These are phyloP conservation scores for Fusarium guadeloupense DNA, from an alignment of 2,329 filamentous ascomycete species.

Conservation along the genomic window DNA sequence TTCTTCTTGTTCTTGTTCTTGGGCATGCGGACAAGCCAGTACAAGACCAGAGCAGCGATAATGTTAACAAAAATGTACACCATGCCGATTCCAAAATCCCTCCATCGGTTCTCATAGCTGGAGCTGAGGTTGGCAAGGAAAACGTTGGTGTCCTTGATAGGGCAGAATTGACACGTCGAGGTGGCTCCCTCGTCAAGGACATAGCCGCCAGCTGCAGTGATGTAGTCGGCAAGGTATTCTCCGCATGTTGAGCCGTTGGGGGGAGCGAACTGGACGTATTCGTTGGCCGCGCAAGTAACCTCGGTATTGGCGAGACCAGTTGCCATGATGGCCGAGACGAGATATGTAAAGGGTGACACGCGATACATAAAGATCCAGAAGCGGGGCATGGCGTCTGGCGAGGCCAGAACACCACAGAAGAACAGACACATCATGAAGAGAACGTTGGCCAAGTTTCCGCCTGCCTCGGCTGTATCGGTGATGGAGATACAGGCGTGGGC, in stretches of 20 bases:
- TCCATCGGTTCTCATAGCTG: constrained; percentile 62
- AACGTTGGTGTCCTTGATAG: constrained; percentile 51
- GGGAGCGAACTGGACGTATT: constrained; percentile 72
- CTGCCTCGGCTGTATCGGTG: constrained; percentile 71
- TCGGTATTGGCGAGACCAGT: constrained; percentile 42
- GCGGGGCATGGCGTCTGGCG: constrained; percentile 65
- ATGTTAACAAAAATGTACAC: constrained; percentile 64
- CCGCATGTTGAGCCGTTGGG: constrained; percentile 61
- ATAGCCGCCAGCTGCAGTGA: constrained; percentile 57
- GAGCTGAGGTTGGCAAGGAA: constrained; percentile 54
- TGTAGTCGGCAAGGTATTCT: constrained; percentile 62
- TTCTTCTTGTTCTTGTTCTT: constrained; percentile 47
- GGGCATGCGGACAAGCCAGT: constrained; percentile 57
- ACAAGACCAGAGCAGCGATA: constrained; percentile 58
- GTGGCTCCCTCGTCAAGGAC: constrained; percentile 63
- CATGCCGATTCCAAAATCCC: constrained; percentile 66
- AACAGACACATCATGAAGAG: constrained; percentile 71
- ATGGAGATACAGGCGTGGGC: constrained; percentile 71
- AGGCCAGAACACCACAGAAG: constrained; percentile 72
- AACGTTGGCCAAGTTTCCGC: constrained; percentile 73
- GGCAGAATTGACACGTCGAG: constrained; percentile 57
- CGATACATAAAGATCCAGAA: constrained; percentile 82
- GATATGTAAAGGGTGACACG: constrained; percentile 64
- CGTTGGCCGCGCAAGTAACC: constrained; percentile 67
- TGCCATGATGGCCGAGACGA: constrained; percentile 41